These are phyloP conservation scores for Fusarium tupiense DNA, from an alignment of 2,329 filamentous ascomycete species.

Conservation along the genomic window DNA sequence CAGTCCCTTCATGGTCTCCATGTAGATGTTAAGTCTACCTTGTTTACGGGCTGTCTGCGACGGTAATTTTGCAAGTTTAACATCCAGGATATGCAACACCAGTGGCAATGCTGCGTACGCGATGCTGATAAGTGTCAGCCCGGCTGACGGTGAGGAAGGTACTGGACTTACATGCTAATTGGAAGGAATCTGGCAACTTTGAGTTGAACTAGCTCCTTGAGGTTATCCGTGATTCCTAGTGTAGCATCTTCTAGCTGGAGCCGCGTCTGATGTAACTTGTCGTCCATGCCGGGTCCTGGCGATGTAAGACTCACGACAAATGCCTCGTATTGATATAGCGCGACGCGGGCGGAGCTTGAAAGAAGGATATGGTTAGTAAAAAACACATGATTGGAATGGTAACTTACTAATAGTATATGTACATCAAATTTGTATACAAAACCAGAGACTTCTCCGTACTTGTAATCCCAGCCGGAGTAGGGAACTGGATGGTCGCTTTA, in stretches of 20 bases:
- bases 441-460: slow-evolving; percentile 4
- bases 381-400: accelerated
- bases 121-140: not conserved
- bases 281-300: accelerated
- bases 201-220: slow-evolving; percentile 17
- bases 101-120: not conserved
- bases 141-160: accelerated
- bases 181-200: slow-evolving; percentile 15
- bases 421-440: slow-evolving; percentile 20
- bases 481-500: not conserved
- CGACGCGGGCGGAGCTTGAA: not conserved
- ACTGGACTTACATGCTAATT: slow-evolving; percentile 12
- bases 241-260: not conserved
- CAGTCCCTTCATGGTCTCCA: not conserved
- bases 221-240: slow-evolving; percentile 13
- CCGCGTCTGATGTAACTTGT: not conserved
- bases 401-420: slow-evolving; percentile 20
- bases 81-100: accelerated
- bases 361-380: not conserved
- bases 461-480: slow-evolving; percentile 6
- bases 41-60: not conserved
- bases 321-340: not conserved
- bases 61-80: accelerated
- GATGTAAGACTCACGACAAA: not conserved
- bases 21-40: not conserved